Evolutionary conservation across 2,329 filamentous ascomycete genomes (phyloP), one percentile per base, ranked within the genome.

Genomic region (Colletotrichum echinochloae): DNA sequence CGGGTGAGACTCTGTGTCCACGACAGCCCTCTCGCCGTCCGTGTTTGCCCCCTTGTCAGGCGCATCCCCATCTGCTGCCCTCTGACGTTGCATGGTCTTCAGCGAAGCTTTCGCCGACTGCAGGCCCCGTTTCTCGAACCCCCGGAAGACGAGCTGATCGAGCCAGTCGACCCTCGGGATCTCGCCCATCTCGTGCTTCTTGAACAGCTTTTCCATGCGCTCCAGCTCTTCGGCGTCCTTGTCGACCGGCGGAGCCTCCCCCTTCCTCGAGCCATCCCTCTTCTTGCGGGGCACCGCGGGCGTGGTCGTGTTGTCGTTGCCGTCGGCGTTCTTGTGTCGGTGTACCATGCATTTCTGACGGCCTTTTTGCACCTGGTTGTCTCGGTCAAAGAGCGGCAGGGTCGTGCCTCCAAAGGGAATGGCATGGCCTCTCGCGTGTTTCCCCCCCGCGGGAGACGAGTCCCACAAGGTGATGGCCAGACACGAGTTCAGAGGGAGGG

Each of bases 101-200:
- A 89, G 84, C 1, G 90, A 90, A 49, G 88, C 87, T 75, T 87
- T 88, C 44, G 92, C 90, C 14, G 89, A 88, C 75, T 90, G 86
- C 3, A 90, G 78, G 28, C 91, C 89, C 68, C 90, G 87, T 81
- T 93, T 96, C 82, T 97, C 95, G 70, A 97, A 91, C 61, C 92
- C 92, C 49, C 95, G 91, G 79, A 97, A 99, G 3, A 98, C 95
- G 75, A 98, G 87, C 77, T 96, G 93, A 79, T 99, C 96, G 52
- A 99, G 88, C 97, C 96, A 99, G 76, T 97, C 94, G 57, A 97
- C 92, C 20, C 94, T 90, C 0, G 94, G 91, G 33, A 99, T 95
- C 79, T 99, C 96, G 23, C 94, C 95, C 92, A 98, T 97, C 78
- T 99, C 97, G 78, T 98, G 96, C 81, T 97, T 97, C 82, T 99